Evolutionary conservation across 331 rosid genomes (phyloP).

Genomic region (Spiraea crenata): DNA sequence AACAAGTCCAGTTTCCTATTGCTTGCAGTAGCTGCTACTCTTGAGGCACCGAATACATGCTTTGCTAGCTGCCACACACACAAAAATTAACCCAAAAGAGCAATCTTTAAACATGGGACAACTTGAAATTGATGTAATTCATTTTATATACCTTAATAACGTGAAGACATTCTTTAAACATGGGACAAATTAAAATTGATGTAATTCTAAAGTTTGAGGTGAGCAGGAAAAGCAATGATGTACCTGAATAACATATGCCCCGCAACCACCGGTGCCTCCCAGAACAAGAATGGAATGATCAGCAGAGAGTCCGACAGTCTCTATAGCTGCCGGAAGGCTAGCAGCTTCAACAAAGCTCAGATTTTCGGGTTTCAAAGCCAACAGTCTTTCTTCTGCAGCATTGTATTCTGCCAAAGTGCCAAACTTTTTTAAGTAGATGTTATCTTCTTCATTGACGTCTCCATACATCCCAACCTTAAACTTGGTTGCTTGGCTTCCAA

Average conservation of each 20-base stretch:
- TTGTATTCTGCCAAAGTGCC: constrained; percentile 70
- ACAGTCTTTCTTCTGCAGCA: constrained; percentile 48
- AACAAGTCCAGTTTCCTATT: constrained; percentile 50
- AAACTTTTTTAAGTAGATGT: constrained; percentile 28
- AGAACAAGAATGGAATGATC: constrained; percentile 65
- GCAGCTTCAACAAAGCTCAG: constrained; percentile 73
- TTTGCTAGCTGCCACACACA: constrained; percentile 50
- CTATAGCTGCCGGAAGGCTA: constrained; percentile 54
- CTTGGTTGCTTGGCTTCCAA: constrained; percentile 52
- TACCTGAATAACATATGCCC: constrained; percentile 63
- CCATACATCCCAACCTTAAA: constrained; percentile 74
- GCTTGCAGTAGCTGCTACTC: constrained; percentile 72
- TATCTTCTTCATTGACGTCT: constrained; percentile 44
- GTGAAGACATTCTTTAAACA: too few relatives aligned
- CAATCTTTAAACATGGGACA: too few relatives aligned
- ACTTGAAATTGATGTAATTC: neutral
- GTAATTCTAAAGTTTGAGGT: too few relatives aligned
- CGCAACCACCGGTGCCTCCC: constrained; percentile 85
- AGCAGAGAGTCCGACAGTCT: constrained; percentile 40
- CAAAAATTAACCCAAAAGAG: neutral
- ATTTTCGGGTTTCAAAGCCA: constrained; percentile 59
- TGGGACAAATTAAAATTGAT: too few relatives aligned
- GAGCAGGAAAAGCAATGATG: too few relatives aligned
- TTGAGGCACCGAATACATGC: constrained; percentile 64
- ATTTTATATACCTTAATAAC: too few relatives aligned